phyloP scores from a whole-genome alignment of 441 rosid genomes.

The Croton laevigatus region DNA sequence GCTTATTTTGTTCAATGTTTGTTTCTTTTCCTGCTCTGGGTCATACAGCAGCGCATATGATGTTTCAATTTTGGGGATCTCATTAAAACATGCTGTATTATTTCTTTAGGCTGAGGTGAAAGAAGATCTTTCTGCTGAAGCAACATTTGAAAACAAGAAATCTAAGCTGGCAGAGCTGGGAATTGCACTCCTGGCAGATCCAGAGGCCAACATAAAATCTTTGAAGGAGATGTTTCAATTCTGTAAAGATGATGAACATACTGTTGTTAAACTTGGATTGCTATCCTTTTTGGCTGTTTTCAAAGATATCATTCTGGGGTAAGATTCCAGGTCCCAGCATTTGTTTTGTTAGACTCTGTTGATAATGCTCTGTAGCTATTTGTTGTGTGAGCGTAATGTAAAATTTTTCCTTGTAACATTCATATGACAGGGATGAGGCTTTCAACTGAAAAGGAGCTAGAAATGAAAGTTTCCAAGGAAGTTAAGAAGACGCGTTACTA shows the following conservation, averaged over 20 bases:
- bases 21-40: not conserved
- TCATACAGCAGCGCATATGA: not conserved
- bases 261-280: conserved; percentile 63
- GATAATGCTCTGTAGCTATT: not conserved
- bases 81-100: not conserved
- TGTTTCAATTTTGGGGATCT: not conserved
- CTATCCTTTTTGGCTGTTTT: conserved; percentile 89
- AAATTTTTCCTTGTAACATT: conserved; percentile 17
- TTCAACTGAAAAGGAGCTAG: conserved; percentile 94
- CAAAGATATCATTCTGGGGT: conserved; percentile 96
- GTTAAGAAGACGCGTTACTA: conserved; percentile 82
- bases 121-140: conserved; percentile 81
- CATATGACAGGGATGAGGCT: conserved; percentile 78
- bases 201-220: conserved; percentile 68
- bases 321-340: conserved; percentile 13
- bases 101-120: conserved; percentile 74
- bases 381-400: not conserved
- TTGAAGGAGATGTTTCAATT: conserved; percentile 74
- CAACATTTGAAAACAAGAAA: conserved; percentile 63
- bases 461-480: conserved; percentile 96
- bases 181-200: conserved; percentile 64
- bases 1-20: not conserved
- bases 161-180: conserved; percentile 81
- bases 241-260: conserved; percentile 55
- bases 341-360: conserved; percentile 11